Evolutionary conservation across 768 basidiomycete species (phyloP).

Genomic region (Tricholoma sp.): DNA sequence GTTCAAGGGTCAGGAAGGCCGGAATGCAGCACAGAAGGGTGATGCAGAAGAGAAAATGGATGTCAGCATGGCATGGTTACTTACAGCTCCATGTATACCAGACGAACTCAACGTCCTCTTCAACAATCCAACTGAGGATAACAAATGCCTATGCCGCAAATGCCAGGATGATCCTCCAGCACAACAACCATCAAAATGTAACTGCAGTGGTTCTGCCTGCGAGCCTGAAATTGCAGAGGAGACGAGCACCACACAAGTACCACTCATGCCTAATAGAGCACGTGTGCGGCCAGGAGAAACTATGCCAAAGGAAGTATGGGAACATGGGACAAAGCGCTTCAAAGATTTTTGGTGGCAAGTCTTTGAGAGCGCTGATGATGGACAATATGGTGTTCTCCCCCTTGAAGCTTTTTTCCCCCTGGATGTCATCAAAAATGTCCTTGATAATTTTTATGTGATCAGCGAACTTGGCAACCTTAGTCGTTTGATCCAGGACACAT

Average conservation of each 20-base stretch:
- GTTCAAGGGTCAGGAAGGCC: not conserved
- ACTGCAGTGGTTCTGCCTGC: slow-evolving; percentile 5
- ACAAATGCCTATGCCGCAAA: slow-evolving; percentile 1
- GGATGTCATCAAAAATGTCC: not conserved
- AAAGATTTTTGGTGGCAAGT: not conserved
- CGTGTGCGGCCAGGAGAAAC: not conserved
- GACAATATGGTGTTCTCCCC: not conserved
- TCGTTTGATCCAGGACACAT: not conserved
- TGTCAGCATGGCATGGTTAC: slow-evolving; percentile 7
- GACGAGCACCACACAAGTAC: not conserved
- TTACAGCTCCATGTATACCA: slow-evolving; percentile 5
- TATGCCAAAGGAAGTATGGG: not conserved
- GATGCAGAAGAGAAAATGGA: slow-evolving; percentile 4
- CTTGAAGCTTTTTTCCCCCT: not conserved
- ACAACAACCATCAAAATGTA: not conserved
- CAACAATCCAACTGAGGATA: slow-evolving; percentile 5
- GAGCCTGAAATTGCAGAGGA: not conserved
- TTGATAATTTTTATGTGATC: not conserved
- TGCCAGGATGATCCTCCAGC: not conserved
- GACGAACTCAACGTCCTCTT: slow-evolving; percentile 4
- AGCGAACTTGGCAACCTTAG: not conserved
- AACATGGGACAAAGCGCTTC: not conserved
- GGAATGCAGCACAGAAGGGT: not conserved
- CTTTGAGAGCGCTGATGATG: slow-evolving; percentile 16
- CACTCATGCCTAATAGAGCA: not conserved